A percentile compares a stretch with the other conserved stretches of the same genome.
phyloP scores from a whole-genome alignment of 2,329 filamentous ascomycete genomes.

The Diplocarpon mali region DNA sequence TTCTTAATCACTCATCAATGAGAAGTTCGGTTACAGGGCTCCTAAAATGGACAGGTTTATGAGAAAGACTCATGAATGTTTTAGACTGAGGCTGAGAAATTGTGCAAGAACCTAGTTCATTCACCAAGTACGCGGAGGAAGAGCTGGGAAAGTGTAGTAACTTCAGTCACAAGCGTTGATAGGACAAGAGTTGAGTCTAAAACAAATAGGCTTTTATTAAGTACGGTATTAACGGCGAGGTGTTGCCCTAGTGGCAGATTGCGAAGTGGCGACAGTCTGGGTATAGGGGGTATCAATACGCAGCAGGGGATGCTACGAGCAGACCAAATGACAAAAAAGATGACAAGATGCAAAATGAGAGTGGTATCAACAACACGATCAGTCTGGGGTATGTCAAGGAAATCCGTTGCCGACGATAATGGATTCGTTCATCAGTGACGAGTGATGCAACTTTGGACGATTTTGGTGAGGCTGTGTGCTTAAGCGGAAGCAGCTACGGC shows the following conservation, averaged over 20 bases:
- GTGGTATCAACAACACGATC: slow-evolving; percentile 29
- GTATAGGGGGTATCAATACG: slow-evolving; percentile 31
- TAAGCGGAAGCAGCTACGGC: slow-evolving; percentile 27
- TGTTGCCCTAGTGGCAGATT: slow-evolving; percentile 30
- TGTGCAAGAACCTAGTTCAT: too few species aligned
- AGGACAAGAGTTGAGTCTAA: too few species aligned
- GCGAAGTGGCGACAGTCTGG: slow-evolving; percentile 28
- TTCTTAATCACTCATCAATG: too few species aligned
- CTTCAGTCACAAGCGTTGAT: too few species aligned
- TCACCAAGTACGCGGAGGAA: too few species aligned
- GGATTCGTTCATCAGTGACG: slow-evolving; percentile 18
- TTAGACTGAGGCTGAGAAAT: too few species aligned
- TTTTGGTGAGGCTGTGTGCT: slow-evolving; percentile 6
- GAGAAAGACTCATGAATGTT: too few species aligned
- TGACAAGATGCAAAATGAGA: slow-evolving; percentile 27
- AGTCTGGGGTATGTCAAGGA: slow-evolving; percentile 29
- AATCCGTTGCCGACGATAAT: slow-evolving; percentile 27
- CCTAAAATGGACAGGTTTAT: too few species aligned
- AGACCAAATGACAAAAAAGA: slow-evolving; percentile 20
- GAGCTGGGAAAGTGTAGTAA: too few species aligned
- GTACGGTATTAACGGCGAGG: slow-evolving; percentile 26
- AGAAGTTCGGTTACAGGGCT: too few species aligned
- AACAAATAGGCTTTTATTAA: slow-evolving; percentile 27
- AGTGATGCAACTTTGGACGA: slow-evolving; percentile 8
- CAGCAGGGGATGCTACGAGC: slow-evolving; percentile 24